These are phyloP conservation scores for Volvox reticuliferus DNA, from an alignment of 139 green algal genomes.

Conservation along the genomic window DNA sequence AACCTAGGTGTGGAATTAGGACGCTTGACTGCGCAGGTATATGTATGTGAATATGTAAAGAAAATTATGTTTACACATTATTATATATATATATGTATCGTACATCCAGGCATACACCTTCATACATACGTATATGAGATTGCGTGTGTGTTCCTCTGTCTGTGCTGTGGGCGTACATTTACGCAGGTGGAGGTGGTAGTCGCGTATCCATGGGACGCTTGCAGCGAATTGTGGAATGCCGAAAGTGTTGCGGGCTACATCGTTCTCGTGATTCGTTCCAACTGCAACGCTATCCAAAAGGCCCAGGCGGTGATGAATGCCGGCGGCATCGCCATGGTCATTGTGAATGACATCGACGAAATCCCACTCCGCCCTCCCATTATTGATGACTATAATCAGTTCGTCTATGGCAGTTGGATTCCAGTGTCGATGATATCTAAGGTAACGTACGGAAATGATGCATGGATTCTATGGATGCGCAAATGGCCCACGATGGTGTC, in stretches of 20 bases:
- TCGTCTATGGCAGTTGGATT: neutral
- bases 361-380: neutral
- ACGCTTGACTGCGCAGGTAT: too few species aligned
- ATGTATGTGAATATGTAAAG: neutral
- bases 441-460: neutral
- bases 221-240: neutral
- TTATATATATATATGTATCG: too few species aligned
- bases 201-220: neutral
- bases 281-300: neutral
- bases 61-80: neutral
- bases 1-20: too few species aligned
- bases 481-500: too few species aligned
- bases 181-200: neutral
- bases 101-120: too few species aligned
- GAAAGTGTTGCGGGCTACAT: neutral
- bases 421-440: slow-evolving; percentile 7
- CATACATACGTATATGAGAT: too few species aligned
- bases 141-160: neutral
- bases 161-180: neutral
- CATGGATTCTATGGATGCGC: neutral
- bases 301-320: neutral
- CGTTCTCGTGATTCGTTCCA: neutral
- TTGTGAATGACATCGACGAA: neutral
- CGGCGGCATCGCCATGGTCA: neutral
- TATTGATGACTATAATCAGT: neutral